Conservation (phyloP, 1,284 basidiomycete genomes). For the Vanrija pseudolonga region DNA sequence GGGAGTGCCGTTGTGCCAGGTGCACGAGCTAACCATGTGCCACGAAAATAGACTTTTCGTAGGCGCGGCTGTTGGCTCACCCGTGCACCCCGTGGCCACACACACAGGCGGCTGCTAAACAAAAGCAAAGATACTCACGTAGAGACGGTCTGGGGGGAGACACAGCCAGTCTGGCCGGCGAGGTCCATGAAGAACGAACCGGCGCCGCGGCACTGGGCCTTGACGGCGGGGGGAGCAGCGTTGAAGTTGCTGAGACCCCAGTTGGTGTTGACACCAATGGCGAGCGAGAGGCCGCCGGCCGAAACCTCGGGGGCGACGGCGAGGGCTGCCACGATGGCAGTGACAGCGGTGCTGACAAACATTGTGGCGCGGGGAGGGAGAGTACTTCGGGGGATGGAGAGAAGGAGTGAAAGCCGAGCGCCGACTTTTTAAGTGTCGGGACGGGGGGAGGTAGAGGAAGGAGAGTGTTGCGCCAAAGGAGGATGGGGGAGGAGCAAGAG, state of each 20-base stretch:
- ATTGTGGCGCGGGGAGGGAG: constrained; percentile 4
- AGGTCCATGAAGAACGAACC: constrained; percentile 1
- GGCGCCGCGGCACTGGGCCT: not conserved
- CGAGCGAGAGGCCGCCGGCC: constrained; percentile 12
- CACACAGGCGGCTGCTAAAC: not conserved
- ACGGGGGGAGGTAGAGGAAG: constrained; percentile 2
- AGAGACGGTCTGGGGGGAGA: not conserved
- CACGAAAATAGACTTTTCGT: not conserved
- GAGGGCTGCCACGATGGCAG: constrained; percentile 2
- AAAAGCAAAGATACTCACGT: not conserved
- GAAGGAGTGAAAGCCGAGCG: not conserved
- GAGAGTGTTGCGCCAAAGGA: not conserved
- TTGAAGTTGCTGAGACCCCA: constrained; percentile 10
- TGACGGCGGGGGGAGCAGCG: not conserved
- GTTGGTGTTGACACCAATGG: constrained; percentile 10
- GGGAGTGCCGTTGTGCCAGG: not conserved
- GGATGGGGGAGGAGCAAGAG: not conserved
- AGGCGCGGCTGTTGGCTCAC: not conserved
- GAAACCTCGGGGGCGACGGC: not conserved
- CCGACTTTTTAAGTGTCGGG: not conserved
- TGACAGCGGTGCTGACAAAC: constrained; percentile 10
- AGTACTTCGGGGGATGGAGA: not conserved
- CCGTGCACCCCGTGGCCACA: not conserved
- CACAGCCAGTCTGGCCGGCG: not conserved
- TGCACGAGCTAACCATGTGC: too few species aligned